phyloP scores from a whole-genome alignment of 441 rosid species.

The Gossypium davidsonii region DNA sequence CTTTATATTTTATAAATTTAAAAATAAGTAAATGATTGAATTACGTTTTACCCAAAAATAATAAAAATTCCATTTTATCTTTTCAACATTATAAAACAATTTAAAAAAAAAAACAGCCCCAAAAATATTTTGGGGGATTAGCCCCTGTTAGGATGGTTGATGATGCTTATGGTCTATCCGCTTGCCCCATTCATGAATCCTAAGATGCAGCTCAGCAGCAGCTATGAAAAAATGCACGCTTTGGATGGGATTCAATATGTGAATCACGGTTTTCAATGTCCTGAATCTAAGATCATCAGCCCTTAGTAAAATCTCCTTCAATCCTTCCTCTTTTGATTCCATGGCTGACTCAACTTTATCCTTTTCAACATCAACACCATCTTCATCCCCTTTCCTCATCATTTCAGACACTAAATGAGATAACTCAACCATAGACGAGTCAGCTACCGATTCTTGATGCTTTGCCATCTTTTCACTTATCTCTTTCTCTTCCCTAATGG shows the following conservation, averaged over 20 bases:
- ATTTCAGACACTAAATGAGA: conserved; percentile 20
- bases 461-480: conserved; percentile 31
- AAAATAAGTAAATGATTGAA: too few species aligned
- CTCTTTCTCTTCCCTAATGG: conserved; percentile 29
- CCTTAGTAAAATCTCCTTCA: conserved; percentile 21
- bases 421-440: conserved; percentile 29
- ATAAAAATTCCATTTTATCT: too few species aligned
- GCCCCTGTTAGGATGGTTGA: neutral
- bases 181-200: conserved; percentile 46
- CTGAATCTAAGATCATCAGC: conserved; percentile 40
- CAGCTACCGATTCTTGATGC: conserved; percentile 36
- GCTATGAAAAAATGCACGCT: conserved; percentile 43
- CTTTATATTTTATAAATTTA: too few species aligned
- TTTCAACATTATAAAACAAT: too few species aligned
- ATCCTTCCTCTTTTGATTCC: conserved; percentile 21
- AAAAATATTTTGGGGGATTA: too few species aligned
- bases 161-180: conserved; percentile 19
- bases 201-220: conserved; percentile 40
- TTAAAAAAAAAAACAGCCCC: too few species aligned
- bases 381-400: conserved; percentile 5
- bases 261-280: conserved; percentile 28
- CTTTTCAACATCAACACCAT: neutral
- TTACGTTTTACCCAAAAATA: too few species aligned
- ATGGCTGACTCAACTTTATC: conserved; percentile 20
- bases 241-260: conserved; percentile 30